Evolutionary conservation across 805 yeast genomes (phyloP), one percentile per base, ranked within the genome.

Genomic region (Saccharomycodes ludwigii): DNA sequence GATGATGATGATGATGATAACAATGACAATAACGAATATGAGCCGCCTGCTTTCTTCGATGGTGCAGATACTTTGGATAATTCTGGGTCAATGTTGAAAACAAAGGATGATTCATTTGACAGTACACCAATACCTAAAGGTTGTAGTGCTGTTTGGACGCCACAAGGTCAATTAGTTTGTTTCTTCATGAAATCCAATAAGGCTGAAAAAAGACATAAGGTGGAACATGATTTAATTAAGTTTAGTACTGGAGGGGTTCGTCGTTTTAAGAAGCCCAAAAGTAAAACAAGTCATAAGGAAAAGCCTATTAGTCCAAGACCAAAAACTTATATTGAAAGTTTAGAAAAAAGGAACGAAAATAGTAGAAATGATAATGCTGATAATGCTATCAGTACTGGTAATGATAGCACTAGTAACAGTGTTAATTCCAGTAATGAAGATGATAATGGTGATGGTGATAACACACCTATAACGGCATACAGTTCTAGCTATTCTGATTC

Each of bases 51-150:
- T n/a, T n/a, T n/a, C n/a, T n/a, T n/a, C n/a, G n/a, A n/a, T n/a
- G n/a, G n/a, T n/a, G n/a, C n/a, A n/a, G n/a, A n/a, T n/a, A n/a
- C n/a, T n/a, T n/a, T n/a, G n/a, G n/a, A n/a, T n/a, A n/a, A n/a
- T n/a, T n/a, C n/a, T 5, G 21, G 16, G 10, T 14, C 18, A 12
- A 16, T 10, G 16, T 27, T 23, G 5, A 37, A 38, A 21, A 37
- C 35, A 12, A 34, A 44, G 7, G 41, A 43, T 24, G 33, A 44
- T 1, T 45, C 63, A 4, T 68, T 74, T 45, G 94, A 83, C 47
- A 76, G 83, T 24, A 82, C 94, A 0, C 96, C 96, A 0, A 67
- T 86, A 10, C 95, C 96, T 0, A 85, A 82, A 47, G 91, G 85
- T 7, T 86, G 95, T 59, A 95, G 95, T 7, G 95, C 94, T 0